Evolutionary conservation across 2,329 filamentous ascomycete species (phyloP).

Genomic region (Trichoderma oligosporum): DNA sequence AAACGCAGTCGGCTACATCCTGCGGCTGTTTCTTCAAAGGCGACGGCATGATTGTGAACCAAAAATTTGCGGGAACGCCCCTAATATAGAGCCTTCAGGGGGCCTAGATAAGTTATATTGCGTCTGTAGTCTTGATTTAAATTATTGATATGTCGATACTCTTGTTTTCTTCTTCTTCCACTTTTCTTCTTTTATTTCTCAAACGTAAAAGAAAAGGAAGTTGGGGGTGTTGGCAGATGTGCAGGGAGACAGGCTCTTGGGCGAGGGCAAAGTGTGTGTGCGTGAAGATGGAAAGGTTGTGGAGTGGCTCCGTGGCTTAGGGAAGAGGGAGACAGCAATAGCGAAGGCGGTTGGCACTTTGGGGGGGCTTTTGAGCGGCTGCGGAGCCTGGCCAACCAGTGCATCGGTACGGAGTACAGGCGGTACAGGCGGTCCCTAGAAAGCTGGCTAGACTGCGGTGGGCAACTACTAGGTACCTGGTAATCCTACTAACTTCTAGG

Average conservation of each 20-base stretch:
- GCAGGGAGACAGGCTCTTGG: slow-evolving; percentile 3
- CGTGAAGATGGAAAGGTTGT: slow-evolving; percentile 17
- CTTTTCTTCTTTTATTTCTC: not conserved
- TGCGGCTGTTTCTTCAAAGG: slow-evolving; percentile 62
- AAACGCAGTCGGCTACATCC: slow-evolving; percentile 62
- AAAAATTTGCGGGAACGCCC: slow-evolving; percentile 9
- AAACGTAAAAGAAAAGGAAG: not conserved
- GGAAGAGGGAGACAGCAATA: slow-evolving; percentile 11
- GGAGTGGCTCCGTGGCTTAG: slow-evolving; percentile 13
- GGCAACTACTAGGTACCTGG: not conserved
- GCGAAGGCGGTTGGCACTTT: not conserved
- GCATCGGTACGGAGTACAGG: too few relatives aligned
- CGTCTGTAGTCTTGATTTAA: not conserved
- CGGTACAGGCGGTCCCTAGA: slow-evolving; percentile 12
- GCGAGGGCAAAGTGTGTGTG: slow-evolving; percentile 16
- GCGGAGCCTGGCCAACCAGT: slow-evolving; percentile 14
- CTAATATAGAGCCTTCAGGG: slow-evolving; percentile 6
- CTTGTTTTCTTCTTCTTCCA: not conserved
- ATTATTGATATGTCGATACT: not conserved
- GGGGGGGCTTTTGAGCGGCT: not conserved
- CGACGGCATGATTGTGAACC: slow-evolving; percentile 48
- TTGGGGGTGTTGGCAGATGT: slow-evolving; percentile 1
- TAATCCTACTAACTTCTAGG: not conserved
- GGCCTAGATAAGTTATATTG: not conserved
- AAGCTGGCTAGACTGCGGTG: slow-evolving; percentile 12